Conservation (phyloP, 257 asterid species). For the Anisodus tanguticus region DNA sequence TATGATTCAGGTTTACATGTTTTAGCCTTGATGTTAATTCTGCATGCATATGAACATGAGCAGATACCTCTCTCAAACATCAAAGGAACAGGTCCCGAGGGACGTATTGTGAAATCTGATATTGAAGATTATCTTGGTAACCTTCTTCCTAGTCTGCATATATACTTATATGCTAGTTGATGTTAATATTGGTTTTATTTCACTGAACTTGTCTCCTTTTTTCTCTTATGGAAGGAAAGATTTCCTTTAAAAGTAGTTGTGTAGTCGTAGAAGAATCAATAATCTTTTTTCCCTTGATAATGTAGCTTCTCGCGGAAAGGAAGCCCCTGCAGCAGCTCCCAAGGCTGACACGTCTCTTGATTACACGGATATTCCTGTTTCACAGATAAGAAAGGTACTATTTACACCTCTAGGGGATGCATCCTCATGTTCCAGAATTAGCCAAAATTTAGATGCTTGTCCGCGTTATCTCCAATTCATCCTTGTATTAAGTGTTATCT, state of each 20-base stretch:
- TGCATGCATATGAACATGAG: slow-evolving; percentile 33
- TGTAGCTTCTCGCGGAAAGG: slow-evolving; percentile 84
- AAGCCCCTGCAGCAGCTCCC: slow-evolving; percentile 57
- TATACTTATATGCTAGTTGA: slow-evolving; percentile 18
- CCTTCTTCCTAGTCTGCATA: slow-evolving; percentile 25
- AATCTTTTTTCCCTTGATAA: slow-evolving; percentile 36
- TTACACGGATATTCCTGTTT: slow-evolving; percentile 78
- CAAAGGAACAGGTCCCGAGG: slow-evolving; percentile 98
- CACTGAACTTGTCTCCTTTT: slow-evolving; percentile 15
- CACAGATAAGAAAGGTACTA: slow-evolving; percentile 94
- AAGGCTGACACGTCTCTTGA: slow-evolving; percentile 67
- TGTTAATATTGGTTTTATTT: neutral
- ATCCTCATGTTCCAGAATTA: neutral
- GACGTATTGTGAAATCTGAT: slow-evolving; percentile 91
- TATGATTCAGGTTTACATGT: neutral
- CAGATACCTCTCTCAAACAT: slow-evolving; percentile 79
- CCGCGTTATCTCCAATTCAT: slow-evolving; percentile 7
- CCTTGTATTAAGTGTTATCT: slow-evolving; percentile 4
- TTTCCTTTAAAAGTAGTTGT: neutral
- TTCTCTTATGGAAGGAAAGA: neutral
- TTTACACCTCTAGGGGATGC: slow-evolving; percentile 13
- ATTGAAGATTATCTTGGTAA: slow-evolving; percentile 93
- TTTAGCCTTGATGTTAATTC: neutral
- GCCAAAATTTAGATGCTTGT: neutral
- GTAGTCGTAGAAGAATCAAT: slow-evolving; percentile 15